Evolutionary conservation across 2,329 filamentous ascomycete genomes (phyloP), one percentile per base, ranked within the genome.

Genomic region (Biscogniauxia sp.): DNA sequence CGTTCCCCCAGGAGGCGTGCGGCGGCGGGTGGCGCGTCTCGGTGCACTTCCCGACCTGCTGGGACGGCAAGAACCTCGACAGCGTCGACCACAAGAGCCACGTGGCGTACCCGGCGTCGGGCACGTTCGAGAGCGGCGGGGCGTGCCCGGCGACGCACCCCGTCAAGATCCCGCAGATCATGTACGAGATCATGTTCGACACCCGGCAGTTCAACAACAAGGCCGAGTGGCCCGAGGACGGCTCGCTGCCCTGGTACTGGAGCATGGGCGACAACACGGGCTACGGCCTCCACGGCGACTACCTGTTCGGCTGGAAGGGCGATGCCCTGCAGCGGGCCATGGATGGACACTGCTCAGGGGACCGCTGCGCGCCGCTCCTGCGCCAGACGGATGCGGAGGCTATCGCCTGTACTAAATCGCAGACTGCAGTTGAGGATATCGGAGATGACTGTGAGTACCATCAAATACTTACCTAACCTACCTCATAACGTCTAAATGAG

Each of bases 171-270:
- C 76, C 76, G 37, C 76, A 78, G 67, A 61, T 78, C 58, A 78
- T 78, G 76, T 77, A 76, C 61, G 76, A 78, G 65, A 70, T 77
- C 53, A 77, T 78, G 68, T 77, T 76, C 62, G 76, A 78, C 64
- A 78, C 72, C 1, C 66, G 67, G 55, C 62, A 64, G 54, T 73
- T 72, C 62, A 74, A 73, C 68, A 68, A 72, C 66, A 60, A 73
- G 71, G 66, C 66, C 54, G 74, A 68, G 65, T 68, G 75, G 75
- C 69, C 68, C 60, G 72, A 69, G 57, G 71, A 75, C 66, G 72
- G 72, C 64, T 70, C 68, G 26, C 65, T 67, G 55, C 71, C 71
- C 26, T 73, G 72, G 64, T 69, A 70, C 59, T 73, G 70, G 69
- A 69, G 62, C 51, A 72, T 70, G 66, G 69, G 71, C 61, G 72